Conservation (phyloP, 179 eudicot genomes). For the Vitellaria paradoxa region DNA sequence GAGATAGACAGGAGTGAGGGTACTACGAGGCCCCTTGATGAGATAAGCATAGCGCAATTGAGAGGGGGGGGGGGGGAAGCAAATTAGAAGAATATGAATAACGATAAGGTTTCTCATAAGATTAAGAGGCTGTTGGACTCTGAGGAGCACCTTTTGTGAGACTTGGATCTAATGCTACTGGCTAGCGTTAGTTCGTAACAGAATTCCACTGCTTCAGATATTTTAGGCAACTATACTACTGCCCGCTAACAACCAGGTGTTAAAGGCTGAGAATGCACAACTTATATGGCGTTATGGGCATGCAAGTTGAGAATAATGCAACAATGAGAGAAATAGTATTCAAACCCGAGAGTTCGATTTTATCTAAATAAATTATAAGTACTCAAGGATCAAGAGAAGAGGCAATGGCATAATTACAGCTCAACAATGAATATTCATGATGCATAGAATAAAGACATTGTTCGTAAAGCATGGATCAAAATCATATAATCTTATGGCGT, state of each 20-base stretch:
- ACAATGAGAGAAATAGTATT: not conserved
- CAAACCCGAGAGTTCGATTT: not conserved
- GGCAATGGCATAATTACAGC: not conserved
- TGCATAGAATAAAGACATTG: not conserved
- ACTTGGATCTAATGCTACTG: not conserved
- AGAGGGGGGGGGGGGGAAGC: too few relatives aligned
- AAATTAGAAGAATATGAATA: not conserved
- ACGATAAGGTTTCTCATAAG: too few relatives aligned
- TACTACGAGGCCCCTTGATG: not conserved
- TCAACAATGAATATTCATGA: too few relatives aligned
- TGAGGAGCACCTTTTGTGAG: not conserved
- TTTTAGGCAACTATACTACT: not conserved
- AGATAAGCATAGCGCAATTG: not conserved
- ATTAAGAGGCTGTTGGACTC: not conserved
- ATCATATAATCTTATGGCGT: too few relatives aligned
- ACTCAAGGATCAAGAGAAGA: not conserved
- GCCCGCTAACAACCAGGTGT: not conserved
- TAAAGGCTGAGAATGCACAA: too few relatives aligned
- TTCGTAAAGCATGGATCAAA: not conserved
- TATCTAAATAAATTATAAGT: not conserved
- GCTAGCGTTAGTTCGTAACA: slow-evolving; percentile 3
- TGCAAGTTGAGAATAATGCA: not conserved
- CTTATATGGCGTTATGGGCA: too few relatives aligned
- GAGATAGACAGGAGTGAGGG: not conserved
- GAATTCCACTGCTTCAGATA: slow-evolving; percentile 1